phyloP scores from a whole-genome alignment of 441 rosid species.

The Flueggea neowawraea region DNA sequence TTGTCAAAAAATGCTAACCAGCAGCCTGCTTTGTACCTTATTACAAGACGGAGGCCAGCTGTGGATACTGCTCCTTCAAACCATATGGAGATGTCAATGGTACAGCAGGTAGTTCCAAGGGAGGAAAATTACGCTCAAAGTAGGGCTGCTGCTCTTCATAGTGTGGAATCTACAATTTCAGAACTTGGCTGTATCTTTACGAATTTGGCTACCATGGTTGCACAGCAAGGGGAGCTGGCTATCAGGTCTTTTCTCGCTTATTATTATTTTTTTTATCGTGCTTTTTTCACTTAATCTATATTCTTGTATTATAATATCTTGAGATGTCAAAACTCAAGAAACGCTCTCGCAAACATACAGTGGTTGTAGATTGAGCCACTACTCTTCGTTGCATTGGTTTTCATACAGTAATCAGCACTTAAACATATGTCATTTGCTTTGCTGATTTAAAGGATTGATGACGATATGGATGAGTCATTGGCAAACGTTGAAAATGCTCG shows the following conservation, averaged over 20 bases:
- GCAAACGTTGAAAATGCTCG: constrained; percentile 86
- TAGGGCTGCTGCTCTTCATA: constrained; percentile 89
- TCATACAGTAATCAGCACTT: not conserved
- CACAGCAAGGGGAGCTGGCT: constrained; percentile 54
- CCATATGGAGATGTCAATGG: no score
- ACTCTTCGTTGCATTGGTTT: no score
- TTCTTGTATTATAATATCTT: no score
- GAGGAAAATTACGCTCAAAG: constrained; percentile 95
- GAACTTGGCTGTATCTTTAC: constrained; percentile 83
- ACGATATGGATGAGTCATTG: constrained; percentile 88
- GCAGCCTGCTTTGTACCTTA: constrained; percentile 16
- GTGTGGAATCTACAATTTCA: constrained; percentile 95
- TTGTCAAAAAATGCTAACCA: not conserved
- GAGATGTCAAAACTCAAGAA: no score
- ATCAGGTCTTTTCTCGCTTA: constrained; percentile 2
- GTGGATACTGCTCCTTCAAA: no score
- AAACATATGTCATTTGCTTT: not conserved
- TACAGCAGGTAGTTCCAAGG: constrained; percentile 77
- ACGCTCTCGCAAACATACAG: no score
- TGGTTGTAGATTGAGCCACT: no score
- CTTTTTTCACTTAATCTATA: no score
- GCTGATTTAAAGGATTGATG: constrained; percentile 66
- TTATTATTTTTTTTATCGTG: not conserved
- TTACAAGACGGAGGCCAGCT: constrained; percentile 19
- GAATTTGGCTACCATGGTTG: constrained; percentile 87